These are phyloP conservation scores for Hypocreales sp. DNA, from an alignment of 2,329 filamentous ascomycete genomes.

Conservation along the genomic window DNA sequence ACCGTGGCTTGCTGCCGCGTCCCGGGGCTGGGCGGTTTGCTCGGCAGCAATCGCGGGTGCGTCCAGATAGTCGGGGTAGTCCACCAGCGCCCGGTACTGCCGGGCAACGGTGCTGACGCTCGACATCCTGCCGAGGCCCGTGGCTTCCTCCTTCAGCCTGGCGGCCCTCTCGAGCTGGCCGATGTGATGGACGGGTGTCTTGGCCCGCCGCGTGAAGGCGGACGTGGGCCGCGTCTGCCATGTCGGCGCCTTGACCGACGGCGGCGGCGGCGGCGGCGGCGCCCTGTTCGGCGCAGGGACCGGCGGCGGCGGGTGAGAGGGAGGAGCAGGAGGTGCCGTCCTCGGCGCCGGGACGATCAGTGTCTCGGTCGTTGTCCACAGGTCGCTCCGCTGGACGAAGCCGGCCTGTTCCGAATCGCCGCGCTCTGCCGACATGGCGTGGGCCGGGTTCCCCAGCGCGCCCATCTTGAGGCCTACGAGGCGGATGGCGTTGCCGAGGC, in stretches of 20 bases:
- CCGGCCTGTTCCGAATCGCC: neutral
- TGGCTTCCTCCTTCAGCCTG: constrained; percentile 6
- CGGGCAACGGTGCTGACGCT: constrained; percentile 34
- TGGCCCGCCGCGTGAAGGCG: constrained; percentile 28
- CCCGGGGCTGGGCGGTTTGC: no score
- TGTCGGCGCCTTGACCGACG: neutral
- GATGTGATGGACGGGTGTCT: constrained; percentile 33
- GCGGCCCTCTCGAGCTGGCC: constrained; percentile 28
- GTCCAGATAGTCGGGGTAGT: constrained; percentile 8
- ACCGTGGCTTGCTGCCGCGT: neutral
- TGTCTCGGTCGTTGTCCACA: no score
- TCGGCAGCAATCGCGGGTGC: neutral
- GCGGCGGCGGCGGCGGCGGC: constrained; percentile 1
- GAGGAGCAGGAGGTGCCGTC: neutral
- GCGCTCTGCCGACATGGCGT: neutral
- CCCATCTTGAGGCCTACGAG: constrained; percentile 4
- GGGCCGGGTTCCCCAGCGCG: constrained; percentile 1
- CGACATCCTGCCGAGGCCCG: constrained; percentile 16
- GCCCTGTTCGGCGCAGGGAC: constrained; percentile 2
- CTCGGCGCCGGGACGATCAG: neutral
- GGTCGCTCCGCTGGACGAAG: no score
- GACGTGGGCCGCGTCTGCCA: constrained; percentile 6
- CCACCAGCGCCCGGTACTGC: constrained; percentile 31
- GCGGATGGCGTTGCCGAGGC: constrained; percentile 3
- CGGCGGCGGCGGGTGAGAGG: neutral